Conservation (phyloP, 257 asterid species). For the Dorcoceras hygrometricum region DNA sequence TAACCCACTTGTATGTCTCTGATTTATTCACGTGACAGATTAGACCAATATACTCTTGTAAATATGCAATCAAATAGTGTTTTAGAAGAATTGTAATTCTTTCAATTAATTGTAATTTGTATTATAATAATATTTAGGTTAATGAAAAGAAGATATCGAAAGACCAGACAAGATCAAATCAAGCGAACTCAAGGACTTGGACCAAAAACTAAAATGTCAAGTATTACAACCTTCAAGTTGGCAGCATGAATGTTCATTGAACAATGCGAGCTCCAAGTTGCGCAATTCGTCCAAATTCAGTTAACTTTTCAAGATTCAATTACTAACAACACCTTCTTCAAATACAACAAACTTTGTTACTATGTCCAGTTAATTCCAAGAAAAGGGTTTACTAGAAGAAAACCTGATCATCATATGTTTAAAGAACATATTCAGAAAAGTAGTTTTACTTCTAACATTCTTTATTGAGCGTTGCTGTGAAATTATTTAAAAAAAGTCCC, state of each 20-base stretch:
- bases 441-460: too few relatives aligned
- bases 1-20: not conserved
- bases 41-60: too few relatives aligned
- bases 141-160: not conserved
- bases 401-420: too few relatives aligned
- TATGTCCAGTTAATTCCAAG: conserved; percentile 9
- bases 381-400: not conserved
- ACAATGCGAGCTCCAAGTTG: not conserved
- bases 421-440: too few relatives aligned
- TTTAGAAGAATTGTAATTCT: too few relatives aligned
- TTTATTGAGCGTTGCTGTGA: too few relatives aligned
- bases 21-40: too few relatives aligned
- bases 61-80: too few relatives aligned
- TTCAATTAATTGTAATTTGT: too few relatives aligned
- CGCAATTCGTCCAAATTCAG: conserved; percentile 31
- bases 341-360: not conserved
- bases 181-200: not conserved
- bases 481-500: too few relatives aligned
- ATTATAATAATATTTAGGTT: not conserved
- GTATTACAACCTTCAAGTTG: not conserved
- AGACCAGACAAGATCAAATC: not conserved
- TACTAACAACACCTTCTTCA: not conserved
- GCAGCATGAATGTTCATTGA: not conserved
- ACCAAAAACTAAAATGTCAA: not conserved
- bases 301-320: conserved; percentile 1